A percentile compares a stretch with the other conserved stretches of the same genome.
Conservation (phyloP, 2,329 filamentous ascomycete genomes). For the Calonectria naviculata region DNA sequence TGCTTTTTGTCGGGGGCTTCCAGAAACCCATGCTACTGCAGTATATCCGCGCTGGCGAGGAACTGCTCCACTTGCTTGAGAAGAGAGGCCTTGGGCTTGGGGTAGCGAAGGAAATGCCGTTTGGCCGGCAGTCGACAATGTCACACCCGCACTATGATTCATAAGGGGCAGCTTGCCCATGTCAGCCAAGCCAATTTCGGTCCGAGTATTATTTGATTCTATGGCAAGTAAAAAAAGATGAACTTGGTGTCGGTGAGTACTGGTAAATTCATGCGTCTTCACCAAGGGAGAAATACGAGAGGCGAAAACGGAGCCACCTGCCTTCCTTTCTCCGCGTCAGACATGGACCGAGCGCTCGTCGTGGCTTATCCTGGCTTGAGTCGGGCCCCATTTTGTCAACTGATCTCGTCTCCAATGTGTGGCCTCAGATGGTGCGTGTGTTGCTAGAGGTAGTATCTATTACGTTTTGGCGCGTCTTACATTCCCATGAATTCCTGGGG, state of each 20-base stretch:
- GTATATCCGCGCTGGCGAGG: constrained; percentile 13
- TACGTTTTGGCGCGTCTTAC: constrained; percentile 35
- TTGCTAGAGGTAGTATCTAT: constrained; percentile 34
- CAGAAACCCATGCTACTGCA: constrained; percentile 16
- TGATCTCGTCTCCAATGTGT: background rate
- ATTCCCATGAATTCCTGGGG: constrained; percentile 33
- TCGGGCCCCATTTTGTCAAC: constrained; percentile 1
- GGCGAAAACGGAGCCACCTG: background rate
- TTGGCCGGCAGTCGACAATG: constrained; percentile 8
- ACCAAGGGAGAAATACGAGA: background rate
- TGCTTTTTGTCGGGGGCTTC: constrained; percentile 15
- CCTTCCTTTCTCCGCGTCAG: background rate
- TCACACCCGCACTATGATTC: background rate
- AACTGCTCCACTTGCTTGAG: background rate
- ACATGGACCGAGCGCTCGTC: background rate
- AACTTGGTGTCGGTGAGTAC: too few species aligned
- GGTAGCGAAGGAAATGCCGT: constrained; percentile 2
- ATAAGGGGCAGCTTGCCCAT: background rate
- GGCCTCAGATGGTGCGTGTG: constrained; percentile 17
- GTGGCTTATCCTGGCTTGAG: constrained; percentile 7
- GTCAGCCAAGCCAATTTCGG: background rate
- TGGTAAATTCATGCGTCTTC: background rate
- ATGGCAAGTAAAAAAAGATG: background rate
- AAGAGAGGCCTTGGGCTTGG: background rate
- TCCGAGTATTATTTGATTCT: background rate